Base-by-base conservation (phyloP, 805 yeast genomes). In the Zygoascus flipseniorum region DNA sequence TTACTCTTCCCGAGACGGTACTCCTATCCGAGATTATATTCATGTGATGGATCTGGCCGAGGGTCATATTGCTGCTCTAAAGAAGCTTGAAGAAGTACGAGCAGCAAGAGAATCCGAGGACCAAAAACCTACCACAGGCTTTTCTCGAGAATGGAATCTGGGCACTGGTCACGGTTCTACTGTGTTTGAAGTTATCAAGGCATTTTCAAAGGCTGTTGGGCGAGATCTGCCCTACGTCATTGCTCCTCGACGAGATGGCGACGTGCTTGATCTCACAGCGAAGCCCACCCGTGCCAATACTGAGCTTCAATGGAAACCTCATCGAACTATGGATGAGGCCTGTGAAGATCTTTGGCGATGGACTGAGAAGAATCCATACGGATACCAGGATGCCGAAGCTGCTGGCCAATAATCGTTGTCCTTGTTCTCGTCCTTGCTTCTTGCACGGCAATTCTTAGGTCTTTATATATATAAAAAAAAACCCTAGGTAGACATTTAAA, bases 141-240 rank as follows among this genome's bases (percentile, higher is more conserved):
- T 80, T 51, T 81, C 76, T 62, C 76, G 89, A 52, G 92, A 81
- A 65, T 86, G 93, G 93, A 86, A 86, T 65, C 76, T 86, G 54
- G 95, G 95, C 44, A 81, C 90, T 13, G 95, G 95, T 31, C 77
- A 71, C 26, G 95, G 95, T n/a, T 73, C 83, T 10, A 84, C 92
- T 1, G 95, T 86, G 5, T 72, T 85, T 54, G 89, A 86, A 60
- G 82, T 86, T 44, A 76, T 80, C 62, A 65, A 76, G 52, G 82
- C 86, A 1, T 86, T 86, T 66, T 75, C 80, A 61, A 73, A 74
- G 50, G 85, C 85, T 10, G 82, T 80, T 6, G 89, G 89, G 41
- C 71, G 76, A 47, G 74, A 77, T 35, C 73, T 86, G 51, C 85
- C 89, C 5, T 81, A 75, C 62, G 83, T 81, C 58, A 73, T 85